A percentile compares a stretch with the other conserved stretches of the same genome.
These are phyloP conservation scores for Hydnum rufescens DNA, from an alignment of 768 basidiomycete species.

Conservation along the genomic window DNA sequence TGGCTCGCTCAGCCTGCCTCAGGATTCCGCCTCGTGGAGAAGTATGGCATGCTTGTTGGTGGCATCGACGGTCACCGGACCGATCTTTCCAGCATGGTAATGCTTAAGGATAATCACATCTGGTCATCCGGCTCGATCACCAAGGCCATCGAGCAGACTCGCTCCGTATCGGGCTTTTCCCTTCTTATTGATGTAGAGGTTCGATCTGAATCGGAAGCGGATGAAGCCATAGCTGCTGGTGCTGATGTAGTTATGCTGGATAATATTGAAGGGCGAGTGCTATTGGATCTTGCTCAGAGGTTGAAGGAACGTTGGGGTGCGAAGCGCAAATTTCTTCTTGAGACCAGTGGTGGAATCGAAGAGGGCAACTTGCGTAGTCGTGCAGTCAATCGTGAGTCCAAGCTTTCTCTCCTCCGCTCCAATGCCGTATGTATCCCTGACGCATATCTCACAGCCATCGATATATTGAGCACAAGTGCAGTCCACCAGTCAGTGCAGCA, in stretches of 20 bases:
- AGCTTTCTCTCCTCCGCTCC: not conserved
- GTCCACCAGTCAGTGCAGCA: conserved; percentile 87
- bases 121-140: conserved; percentile 96
- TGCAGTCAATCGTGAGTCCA: conserved; percentile 57
- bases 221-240: conserved; percentile 93
- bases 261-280: conserved; percentile 64
- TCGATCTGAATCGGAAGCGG: conserved; percentile 67
- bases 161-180: conserved; percentile 78
- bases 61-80: conserved; percentile 91
- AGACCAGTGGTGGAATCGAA: conserved; percentile 90
- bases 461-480: conserved; percentile 79
- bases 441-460: conserved; percentile 27
- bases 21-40: conserved; percentile 93
- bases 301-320: conserved; percentile 67
- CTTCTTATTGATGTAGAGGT: conserved; percentile 89
- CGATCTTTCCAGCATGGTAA: conserved; percentile 97
- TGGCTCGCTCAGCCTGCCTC: conserved; percentile 1
- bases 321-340: conserved; percentile 69
- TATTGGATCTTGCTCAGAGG: conserved; percentile 43
- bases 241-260: conserved; percentile 93
- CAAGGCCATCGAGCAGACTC: conserved; percentile 65
- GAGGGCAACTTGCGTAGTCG: conserved; percentile 65
- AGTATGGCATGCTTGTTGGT: conserved; percentile 96
- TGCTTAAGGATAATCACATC: conserved; percentile 99
- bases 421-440: not conserved